Conservation (phyloP, 73 alveolate species). For the Blepharisma stoltei region DNA sequence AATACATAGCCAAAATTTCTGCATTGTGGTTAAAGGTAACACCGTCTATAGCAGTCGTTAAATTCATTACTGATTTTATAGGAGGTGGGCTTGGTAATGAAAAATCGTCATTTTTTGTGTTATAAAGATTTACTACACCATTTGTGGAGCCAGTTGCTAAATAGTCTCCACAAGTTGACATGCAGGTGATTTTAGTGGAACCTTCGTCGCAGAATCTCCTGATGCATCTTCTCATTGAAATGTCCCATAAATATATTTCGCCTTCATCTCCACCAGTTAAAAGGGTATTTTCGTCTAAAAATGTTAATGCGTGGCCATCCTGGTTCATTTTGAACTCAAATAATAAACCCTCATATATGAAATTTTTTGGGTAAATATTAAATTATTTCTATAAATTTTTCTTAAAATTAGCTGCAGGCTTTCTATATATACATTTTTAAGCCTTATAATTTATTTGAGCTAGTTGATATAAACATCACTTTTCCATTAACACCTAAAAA, state of each 20-base stretch:
- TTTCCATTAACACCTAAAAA: slow-evolving; percentile 49
- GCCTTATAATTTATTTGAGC: slow-evolving; percentile 50
- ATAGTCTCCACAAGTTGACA: slow-evolving; percentile 59
- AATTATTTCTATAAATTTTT: too few species aligned
- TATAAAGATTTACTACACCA: slow-evolving; percentile 78
- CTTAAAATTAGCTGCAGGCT: slow-evolving; percentile 54
- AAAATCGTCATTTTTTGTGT: slow-evolving; percentile 44
- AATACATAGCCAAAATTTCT: slow-evolving; percentile 67
- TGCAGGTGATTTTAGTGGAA: slow-evolving; percentile 67
- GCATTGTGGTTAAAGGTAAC: slow-evolving; percentile 63
- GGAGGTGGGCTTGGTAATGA: slow-evolving; percentile 46
- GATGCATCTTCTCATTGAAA: slow-evolving; percentile 70
- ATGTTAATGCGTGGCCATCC: slow-evolving; percentile 57
- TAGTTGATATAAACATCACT: slow-evolving; percentile 60
- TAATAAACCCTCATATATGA: slow-evolving; percentile 67
- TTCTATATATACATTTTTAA: slow-evolving; percentile 62
- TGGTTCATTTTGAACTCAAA: slow-evolving; percentile 49
- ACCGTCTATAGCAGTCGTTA: slow-evolving; percentile 77
- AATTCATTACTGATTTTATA: slow-evolving; percentile 63
- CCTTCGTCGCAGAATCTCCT: slow-evolving; percentile 77
- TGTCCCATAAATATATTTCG: slow-evolving; percentile 75
- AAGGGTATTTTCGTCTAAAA: slow-evolving; percentile 56
- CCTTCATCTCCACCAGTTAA: slow-evolving; percentile 81
- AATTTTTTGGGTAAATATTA: slow-evolving; percentile 53
- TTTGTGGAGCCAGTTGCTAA: slow-evolving; percentile 75